Evolutionary conservation across 805 yeast species (phyloP), one percentile per base, ranked within the genome.

Genomic region (Wickerhamomyces ciferrii): DNA sequence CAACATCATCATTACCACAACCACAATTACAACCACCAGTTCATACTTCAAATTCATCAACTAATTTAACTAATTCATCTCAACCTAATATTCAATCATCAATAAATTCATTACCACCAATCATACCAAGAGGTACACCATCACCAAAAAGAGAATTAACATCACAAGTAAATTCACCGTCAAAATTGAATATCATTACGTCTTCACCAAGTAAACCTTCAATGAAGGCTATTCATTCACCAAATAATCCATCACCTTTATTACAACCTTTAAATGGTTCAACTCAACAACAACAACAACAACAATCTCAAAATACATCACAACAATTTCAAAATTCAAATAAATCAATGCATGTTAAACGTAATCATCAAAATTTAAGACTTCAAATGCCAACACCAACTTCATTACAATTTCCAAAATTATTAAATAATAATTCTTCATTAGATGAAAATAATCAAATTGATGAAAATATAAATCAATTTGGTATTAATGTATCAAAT

Each of bases 331-430:
- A 24, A 10, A 14, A 43, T 25, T 6, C 39, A 20, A 7, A 45
- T 6, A 35, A 39, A 21, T 8, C 43, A 18, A 19, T 31, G 25
- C 43, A 44, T 11, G 31, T 48, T 3, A 68, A 68, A 40, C 66
- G 75, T 37, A 74, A 75, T 31, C 73, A 78, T 48, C 81, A 83
- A 1, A 75, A 82, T 32, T 63, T 83, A 39, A 78, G 80, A 49
- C 71, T 85, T 19, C 90, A 84, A 59, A 84, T 85, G 90, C 92
- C 91, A 4, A 74, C 80, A 3, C 91, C 92, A 1, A 74, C 82
- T 0, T 59, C 78, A 2, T 66, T 48, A 18, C 45, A 54, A 21
- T 52, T 54, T 38, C 60, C 59, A 39, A 58, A 52, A 48, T 44
- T 55, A 32, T 48, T 54, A 40, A 56, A 55, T 45, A 67, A 76